Percentiles rank a stretch among this genome's conserved stretches.
phyloP scores from a whole-genome alignment of 2,329 filamentous ascomycete genomes.

The Neoscytalidium dimidiatum region DNA sequence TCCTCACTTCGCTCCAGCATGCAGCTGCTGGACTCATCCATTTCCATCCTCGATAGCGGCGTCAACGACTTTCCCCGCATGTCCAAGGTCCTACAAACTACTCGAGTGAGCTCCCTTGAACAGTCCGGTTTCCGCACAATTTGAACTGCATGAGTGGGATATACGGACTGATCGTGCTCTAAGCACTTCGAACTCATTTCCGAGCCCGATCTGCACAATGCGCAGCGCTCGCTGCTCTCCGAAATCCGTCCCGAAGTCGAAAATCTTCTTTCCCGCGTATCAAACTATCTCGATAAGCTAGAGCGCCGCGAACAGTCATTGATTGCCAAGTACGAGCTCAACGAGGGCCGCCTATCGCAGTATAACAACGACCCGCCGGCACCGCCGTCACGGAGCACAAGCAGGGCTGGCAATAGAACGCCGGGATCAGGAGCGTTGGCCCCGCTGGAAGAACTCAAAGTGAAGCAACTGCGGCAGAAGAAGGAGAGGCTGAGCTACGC shows the following conservation, averaged over 20 bases:
- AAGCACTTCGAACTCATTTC: slow-evolving; percentile 93
- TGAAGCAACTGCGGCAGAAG: slow-evolving; percentile 73
- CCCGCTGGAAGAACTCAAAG: slow-evolving; percentile 55
- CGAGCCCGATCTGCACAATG: slow-evolving; percentile 76
- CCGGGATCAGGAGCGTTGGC: slow-evolving; percentile 30
- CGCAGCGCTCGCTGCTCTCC: slow-evolving; percentile 80
- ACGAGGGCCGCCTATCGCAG: slow-evolving; percentile 68
- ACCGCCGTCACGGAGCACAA: slow-evolving; percentile 10
- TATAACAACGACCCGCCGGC: slow-evolving; percentile 32
- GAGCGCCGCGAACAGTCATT: slow-evolving; percentile 81
- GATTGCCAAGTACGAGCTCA: slow-evolving; percentile 78
- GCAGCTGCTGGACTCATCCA: slow-evolving; percentile 63
- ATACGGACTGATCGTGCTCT: neutral
- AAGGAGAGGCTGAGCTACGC: slow-evolving; percentile 85
- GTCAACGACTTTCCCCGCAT: slow-evolving; percentile 66
- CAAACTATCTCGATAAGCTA: slow-evolving; percentile 78
- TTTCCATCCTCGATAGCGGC: slow-evolving; percentile 62
- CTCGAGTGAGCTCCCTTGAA: slow-evolving; percentile 49
- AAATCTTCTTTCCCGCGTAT: slow-evolving; percentile 76
- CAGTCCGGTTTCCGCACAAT: neutral
- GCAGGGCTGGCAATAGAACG: slow-evolving; percentile 24
- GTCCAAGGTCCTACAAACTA: slow-evolving; percentile 64
- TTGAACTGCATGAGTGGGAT: neutral
- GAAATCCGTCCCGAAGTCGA: slow-evolving; percentile 88
- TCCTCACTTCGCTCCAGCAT: slow-evolving; percentile 62